A percentile compares a stretch with the other conserved stretches of the same genome.
Conservation (phyloP, 1,139 yeast species). For the Tardiomyces blankii region DNA sequence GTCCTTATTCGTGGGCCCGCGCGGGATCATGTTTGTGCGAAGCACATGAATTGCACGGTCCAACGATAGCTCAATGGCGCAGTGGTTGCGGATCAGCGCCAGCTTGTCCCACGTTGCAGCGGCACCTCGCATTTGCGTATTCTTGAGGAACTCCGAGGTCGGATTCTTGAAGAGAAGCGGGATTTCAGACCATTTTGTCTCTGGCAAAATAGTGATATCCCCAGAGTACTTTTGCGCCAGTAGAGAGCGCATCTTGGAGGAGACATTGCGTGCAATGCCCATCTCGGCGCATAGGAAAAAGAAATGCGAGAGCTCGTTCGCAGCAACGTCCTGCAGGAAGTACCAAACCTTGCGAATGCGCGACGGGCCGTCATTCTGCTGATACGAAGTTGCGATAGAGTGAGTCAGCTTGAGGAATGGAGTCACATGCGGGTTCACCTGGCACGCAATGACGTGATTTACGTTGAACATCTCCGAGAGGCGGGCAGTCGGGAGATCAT, state of each 20-base stretch:
- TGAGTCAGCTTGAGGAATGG: slow-evolving; percentile 47
- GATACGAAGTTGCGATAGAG: not conserved
- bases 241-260: slow-evolving; percentile 64
- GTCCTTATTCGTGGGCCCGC: not conserved
- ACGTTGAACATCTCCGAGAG: slow-evolving; percentile 93
- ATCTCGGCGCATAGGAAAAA: slow-evolving; percentile 61
- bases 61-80: slow-evolving; percentile 78
- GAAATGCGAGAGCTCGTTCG: slow-evolving; percentile 59
- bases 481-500: slow-evolving; percentile 82
- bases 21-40: slow-evolving; percentile 51
- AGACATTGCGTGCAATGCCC: slow-evolving; percentile 62
- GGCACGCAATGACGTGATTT: slow-evolving; percentile 93
- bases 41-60: slow-evolving; percentile 64
- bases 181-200: slow-evolving; percentile 47
- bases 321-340: slow-evolving; percentile 36
- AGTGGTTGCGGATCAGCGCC: slow-evolving; percentile 74
- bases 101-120: slow-evolving; percentile 90
- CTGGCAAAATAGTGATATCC: slow-evolving; percentile 85
- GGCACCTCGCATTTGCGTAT: slow-evolving; percentile 73
- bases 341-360: slow-evolving; percentile 37
- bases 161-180: slow-evolving; percentile 67
- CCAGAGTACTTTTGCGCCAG: slow-evolving; percentile 85
- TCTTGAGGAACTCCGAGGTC: slow-evolving; percentile 56
- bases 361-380: not conserved
- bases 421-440: slow-evolving; percentile 92